Base-by-base conservation (phyloP, 225 moss, liverwort and hornwort genomes). In the Rhytidiadelphus loreus region DNA sequence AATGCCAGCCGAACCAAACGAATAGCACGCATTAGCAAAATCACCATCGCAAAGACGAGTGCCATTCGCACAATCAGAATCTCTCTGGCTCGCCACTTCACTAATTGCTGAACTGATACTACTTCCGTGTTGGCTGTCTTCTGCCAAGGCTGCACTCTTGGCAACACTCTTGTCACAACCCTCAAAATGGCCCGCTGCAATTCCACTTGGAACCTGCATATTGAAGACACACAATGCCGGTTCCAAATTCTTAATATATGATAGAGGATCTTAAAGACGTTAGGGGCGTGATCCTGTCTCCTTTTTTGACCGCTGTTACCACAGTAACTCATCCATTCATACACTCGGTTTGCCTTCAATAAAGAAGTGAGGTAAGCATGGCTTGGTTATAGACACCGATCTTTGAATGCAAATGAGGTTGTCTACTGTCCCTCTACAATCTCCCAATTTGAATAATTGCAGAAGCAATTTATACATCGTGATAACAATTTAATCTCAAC, bases 191-290 rank as follows among this genome's bases (percentile, higher is more conserved):
- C 93, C 72, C 92, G 86, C 78, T 94, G 94, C 86, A 94, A 87
- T 74, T 94, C 94, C 85, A 94, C 94, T 91, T 93, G 94, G 44
- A 94, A 94, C 94, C 94, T 94, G 91, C 77, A 82, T n/a, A 57
- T 43, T 4, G 55, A 75, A 79, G 53, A 63, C 55, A 79, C 72
- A 57, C 44, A 71, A 58, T 33, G 65, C 69, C 41, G 28, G 56
- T 29, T 70, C 25, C 70, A 48, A 24, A 43, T 59, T 4, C 30
- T 88, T 32, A 48, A 68, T 28, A 83, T 17, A 53, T 25, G 12
- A 46, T 59, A 9, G 26, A 48, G 37, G 55, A 56, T 56, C 35
- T 25, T 58, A 16, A 70, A 44, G 43, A 41, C 41, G 43, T 60
- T 73, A 39, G 9, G 21, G 50, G 53, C 11, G 20, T 73, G 37